Conservation (phyloP, 306 rosid genomes). For the Cucumis hystrix region DNA sequence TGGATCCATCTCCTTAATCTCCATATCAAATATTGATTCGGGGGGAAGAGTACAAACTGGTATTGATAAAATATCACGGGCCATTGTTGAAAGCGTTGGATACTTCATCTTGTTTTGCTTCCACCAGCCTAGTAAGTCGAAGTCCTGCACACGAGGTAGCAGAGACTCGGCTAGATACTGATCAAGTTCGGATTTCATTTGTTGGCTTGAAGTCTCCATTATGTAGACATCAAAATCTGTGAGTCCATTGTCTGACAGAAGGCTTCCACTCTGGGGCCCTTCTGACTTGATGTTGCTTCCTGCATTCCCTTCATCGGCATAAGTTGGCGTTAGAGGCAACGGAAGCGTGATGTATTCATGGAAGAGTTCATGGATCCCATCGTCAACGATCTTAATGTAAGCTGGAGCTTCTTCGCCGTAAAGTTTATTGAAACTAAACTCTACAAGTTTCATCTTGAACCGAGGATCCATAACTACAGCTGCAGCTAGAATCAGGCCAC, state of each 20-base stretch:
- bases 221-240: constrained; percentile 82
- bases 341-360: constrained; percentile 70
- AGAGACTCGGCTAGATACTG: constrained; percentile 77
- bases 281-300: constrained; percentile 26
- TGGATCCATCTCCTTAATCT: constrained; percentile 1
- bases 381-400: constrained; percentile 61
- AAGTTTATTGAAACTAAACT: constrained; percentile 72
- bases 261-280: constrained; percentile 31
- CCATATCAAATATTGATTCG: neutral
- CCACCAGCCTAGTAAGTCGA: constrained; percentile 15
- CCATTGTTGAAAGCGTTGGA: constrained; percentile 10
- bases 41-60: constrained; percentile 12
- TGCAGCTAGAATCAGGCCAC: constrained; percentile 65
- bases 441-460: constrained; percentile 91
- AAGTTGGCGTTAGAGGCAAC: constrained; percentile 71
- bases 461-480: constrained; percentile 96
- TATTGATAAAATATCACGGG: constrained; percentile 7
- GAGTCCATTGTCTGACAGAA: constrained; percentile 56
- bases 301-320: constrained; percentile 45
- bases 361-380: constrained; percentile 75
- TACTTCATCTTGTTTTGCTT: constrained; percentile 7
- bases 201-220: constrained; percentile 81
- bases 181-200: constrained; percentile 73
- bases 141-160: constrained; percentile 49
- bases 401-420: constrained; percentile 54